Base-by-base conservation (phyloP, 305 asterid species). In the Fraxinus platypoda region DNA sequence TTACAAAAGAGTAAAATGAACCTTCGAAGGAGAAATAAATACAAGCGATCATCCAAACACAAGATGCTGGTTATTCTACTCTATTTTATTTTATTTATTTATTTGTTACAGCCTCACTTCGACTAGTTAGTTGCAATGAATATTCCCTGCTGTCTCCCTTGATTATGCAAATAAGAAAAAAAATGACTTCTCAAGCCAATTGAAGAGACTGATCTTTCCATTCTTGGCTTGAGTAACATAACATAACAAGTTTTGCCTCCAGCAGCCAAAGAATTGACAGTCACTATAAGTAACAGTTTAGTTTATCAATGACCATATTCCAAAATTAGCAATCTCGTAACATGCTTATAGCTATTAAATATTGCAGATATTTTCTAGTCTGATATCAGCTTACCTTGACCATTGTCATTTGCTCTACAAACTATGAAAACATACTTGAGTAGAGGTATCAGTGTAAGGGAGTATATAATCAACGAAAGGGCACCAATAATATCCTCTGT, bases 401-500 rank as follows among this genome's bases (percentile, higher is more conserved):
- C 98, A 81, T 90, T 96, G 94, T 96, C 99, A 37, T 90, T 96
- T 30, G 99, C 99, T 90, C 93, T 86, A 83, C 99, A 96, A 33
- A 96, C 99, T 31, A 96, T 92, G 87, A 96, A 94, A 59, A 96
- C 98, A 72, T 96, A 96, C 88, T 96, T 96, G 84, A 96, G 97
- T 83, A 96, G 97, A 41, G 99, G 98, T 81, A 96, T 91, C 26
- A 96, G 89, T 4, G 99, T 93, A 57, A 96, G 91, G 33, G 99
- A 96, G 86, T 96, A 96, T 83, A 96, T 93, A 78, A 96, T 96
- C 88, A 93, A 87, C n/a, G 99, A 96, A 77, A 96, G 97, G 82
- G 99, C 98, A 0, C 99, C 98, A 38, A 96, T 84, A 74, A 96
- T 86, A 84, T 96, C 99, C 84, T 96, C 96, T 0, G 95, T 80